Evolutionary conservation across 441 rosid species (phyloP), one percentile per base, ranked within the genome.

Genomic region (Euphorbia schlechtendalii): DNA sequence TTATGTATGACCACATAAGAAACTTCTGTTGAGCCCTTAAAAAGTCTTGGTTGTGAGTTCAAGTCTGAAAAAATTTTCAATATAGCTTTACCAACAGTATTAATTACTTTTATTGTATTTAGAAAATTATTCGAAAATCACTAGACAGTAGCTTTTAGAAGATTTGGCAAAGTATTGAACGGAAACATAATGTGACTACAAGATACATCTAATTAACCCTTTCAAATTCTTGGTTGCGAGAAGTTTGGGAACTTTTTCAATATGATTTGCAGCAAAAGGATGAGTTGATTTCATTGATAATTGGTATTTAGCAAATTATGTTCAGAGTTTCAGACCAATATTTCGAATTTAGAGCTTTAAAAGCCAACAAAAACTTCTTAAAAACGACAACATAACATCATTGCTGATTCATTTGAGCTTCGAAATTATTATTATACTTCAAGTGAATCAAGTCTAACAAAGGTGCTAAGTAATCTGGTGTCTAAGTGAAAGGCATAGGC

Each of bases 261-360:
- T 8, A 40, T 21, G 22, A 60, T 40, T 60, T 60, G 12, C 20
- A 60, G 22, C 15, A 59, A 38, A 12, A 13, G 14, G 28, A 48
- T 60, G n/a, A 60, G 48, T 59, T 59, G 12, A 40, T 21, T 20
- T 59, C 20, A 59, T 20, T 59, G 63, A 4, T 27, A 27, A 27
- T 27, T 27, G 30, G 43, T 59, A 21, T 59, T 12, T 28, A 59
- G 45, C 17, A 20, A 13, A 55, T 14, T 13, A 49, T 27, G 4
- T 43, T 43, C 24, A 25, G 13, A 55, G n/a, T 34, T 43, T 43
- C 24, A 25, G 13, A 55, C 32, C 58, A 55, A 14, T 55, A 24
- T 24, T 27, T 14, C 27, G 58, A 13, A 13, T 27, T 56, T 30
- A 56, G 38, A 13, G 3, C 10, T 56, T 56, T 24, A 54, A 24